phyloP scores from a whole-genome alignment of 139 green algal species.

The Auxenochlorella protothecoides region DNA sequence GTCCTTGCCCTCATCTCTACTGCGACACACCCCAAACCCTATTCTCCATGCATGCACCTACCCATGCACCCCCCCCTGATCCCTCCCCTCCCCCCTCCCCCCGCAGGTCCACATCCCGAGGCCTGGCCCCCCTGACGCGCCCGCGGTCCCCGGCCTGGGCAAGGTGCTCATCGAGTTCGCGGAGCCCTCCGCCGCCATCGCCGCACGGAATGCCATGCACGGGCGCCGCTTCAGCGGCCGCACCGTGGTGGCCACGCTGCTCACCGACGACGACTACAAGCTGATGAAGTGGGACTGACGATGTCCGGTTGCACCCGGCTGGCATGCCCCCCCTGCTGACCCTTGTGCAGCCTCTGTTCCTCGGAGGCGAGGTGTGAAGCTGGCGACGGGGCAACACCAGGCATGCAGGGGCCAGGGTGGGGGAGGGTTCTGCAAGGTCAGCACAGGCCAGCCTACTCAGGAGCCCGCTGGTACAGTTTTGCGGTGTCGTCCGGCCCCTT shows the following conservation, averaged over 20 bases:
- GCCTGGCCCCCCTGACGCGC: conserved; percentile 23
- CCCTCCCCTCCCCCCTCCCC: conserved; percentile 5
- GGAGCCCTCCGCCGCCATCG: conserved; percentile 41
- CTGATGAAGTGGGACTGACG: conserved; percentile 20
- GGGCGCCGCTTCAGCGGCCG: conserved; percentile 75
- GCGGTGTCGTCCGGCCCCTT: conserved; percentile 1
- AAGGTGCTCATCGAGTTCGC: conserved; percentile 77
- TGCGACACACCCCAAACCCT: no score
- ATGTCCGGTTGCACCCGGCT: no score
- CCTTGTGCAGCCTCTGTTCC: no score
- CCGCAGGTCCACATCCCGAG: conserved; percentile 60
- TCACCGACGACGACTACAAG: conserved; percentile 55
- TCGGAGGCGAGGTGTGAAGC: no score
- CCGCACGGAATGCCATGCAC: conserved; percentile 67
- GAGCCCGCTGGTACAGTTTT: background rate
- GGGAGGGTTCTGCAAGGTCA: no score
- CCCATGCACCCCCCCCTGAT: no score
- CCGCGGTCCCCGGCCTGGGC: conserved; percentile 47
- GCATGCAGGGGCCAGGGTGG: no score
- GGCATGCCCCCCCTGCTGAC: no score
- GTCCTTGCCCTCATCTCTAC: no score
- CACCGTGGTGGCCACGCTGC: conserved; percentile 57
- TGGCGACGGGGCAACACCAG: no score
- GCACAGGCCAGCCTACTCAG: no score
- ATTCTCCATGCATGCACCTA: no score